These are phyloP conservation scores for Monilinia polystroma DNA, from an alignment of 2,329 filamentous ascomycete genomes.

Conservation along the genomic window DNA sequence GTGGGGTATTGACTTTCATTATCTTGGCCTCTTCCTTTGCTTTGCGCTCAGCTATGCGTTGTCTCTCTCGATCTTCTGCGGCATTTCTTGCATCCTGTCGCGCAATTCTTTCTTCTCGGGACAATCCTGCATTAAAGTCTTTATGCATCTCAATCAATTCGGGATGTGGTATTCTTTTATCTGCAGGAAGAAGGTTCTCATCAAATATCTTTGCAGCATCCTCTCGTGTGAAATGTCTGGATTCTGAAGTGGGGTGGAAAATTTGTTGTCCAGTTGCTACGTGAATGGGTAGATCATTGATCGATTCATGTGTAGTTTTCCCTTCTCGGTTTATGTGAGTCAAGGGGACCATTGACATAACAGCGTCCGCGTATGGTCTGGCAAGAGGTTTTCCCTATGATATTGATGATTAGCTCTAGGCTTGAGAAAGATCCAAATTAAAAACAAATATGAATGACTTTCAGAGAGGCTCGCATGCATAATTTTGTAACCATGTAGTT, in stretches of 20 bases:
- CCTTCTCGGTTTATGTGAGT: conserved; percentile 58
- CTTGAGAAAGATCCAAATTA: conserved; percentile 25
- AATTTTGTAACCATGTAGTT: conserved; percentile 80
- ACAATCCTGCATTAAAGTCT: conserved; percentile 45
- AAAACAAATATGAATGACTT: conserved; percentile 29
- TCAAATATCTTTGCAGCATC: conserved; percentile 67
- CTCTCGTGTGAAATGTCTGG: conserved; percentile 60
- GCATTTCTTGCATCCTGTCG: conserved; percentile 40
- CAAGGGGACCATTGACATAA: conserved; percentile 77
- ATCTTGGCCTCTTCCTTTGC: conserved; percentile 45
- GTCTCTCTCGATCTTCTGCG: conserved; percentile 47
- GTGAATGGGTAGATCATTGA: conserved; percentile 66
- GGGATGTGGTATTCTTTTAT: conserved; percentile 60
- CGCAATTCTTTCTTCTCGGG: conserved; percentile 32
- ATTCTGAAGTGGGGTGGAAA: conserved; percentile 64
- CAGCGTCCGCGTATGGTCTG: conserved; percentile 70
- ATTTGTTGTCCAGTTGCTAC: conserved; percentile 60
- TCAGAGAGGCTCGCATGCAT: conserved; percentile 78
- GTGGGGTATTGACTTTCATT: conserved; percentile 47
- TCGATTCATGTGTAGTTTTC: conserved; percentile 56
- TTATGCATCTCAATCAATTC: conserved; percentile 59
- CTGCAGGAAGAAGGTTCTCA: conserved; percentile 57
- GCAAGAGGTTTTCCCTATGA: conserved; percentile 73
- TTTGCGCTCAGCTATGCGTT: conserved; percentile 40
- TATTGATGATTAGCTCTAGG: conserved; percentile 28